Evolutionary conservation across 2,329 filamentous ascomycete genomes (phyloP), one percentile per base, ranked within the genome.

Genomic region (Penicillium sp.): DNA sequence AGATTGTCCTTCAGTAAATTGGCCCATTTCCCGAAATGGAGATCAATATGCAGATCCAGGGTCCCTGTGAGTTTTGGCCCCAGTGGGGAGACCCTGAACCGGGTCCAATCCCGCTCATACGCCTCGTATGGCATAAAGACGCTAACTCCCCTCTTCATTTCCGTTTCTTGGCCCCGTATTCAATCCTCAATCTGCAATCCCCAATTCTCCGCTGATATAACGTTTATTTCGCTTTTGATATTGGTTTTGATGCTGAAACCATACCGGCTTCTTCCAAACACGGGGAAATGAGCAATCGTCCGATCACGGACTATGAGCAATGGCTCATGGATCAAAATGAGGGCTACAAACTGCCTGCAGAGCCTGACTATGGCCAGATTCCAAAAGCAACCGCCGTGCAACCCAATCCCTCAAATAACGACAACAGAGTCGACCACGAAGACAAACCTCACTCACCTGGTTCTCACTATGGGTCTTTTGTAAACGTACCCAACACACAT

Each of bases 301-400:
- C 34, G 2, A 36, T n/a, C 6, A 31, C 38, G 50, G 29, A 62
- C 55, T 46, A 43, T 62, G 39, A 42, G 18, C 39, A 42, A 42
- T 42, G 39, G 39, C 16, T 42, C 8, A 8, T 21, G 7, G 39
- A 42, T 4, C 39, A 42, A 4, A 18, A 42, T 16, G 39, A 22
- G 14, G 13, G 39, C 6, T 42, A 42, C 10, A 14, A 42, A 22
- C 39, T 24, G 18, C 13, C 39, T 10, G 16, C 16, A 42, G 39
- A 42, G 21, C 39, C 39, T 21, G 18, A 42, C 18, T 42, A 42
- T 16, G 39, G 39, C 3, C 39, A 5, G 11, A 42, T 10, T 22
- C 21, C 7, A 42, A 21, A 42, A 16, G 4, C 9, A 14, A n/a
- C 39, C 34, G 31, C 31, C 31, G 14, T 22, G 18, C n/a, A 42